These are phyloP conservation scores for Melastoma malabathricum DNA, from an alignment of 345 rosid genomes.

Conservation along the genomic window DNA sequence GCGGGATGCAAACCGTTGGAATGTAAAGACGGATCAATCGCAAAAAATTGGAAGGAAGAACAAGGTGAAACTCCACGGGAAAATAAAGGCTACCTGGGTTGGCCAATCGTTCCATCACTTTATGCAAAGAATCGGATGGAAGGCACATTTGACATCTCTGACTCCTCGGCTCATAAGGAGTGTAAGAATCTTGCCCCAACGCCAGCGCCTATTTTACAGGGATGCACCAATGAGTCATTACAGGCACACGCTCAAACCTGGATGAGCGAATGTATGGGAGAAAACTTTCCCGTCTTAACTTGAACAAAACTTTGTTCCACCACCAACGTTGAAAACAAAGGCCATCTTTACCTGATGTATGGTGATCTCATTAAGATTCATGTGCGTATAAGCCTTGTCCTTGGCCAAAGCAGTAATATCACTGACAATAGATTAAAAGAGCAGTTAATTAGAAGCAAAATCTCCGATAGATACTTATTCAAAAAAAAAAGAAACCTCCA, in stretches of 20 bases:
- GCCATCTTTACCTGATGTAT: slow-evolving; percentile 62
- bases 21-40: too few relatives aligned
- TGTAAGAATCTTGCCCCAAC: slow-evolving; percentile 49
- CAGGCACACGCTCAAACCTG: neutral
- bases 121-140: slow-evolving; percentile 47
- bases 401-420: slow-evolving; percentile 71
- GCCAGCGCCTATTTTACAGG: slow-evolving; percentile 40
- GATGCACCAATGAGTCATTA: slow-evolving; percentile 1
- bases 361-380: slow-evolving; percentile 78
- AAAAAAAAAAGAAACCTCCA: too few relatives aligned
- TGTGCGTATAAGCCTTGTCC: slow-evolving; percentile 81
- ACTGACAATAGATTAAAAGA: slow-evolving; percentile 16
- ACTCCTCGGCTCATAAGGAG: slow-evolving; percentile 33
- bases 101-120: slow-evolving; percentile 62
- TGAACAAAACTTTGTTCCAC: too few relatives aligned
- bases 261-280: too few relatives aligned
- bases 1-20: too few relatives aligned
- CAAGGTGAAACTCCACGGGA: too few relatives aligned
- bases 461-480: too few relatives aligned
- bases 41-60: neutral
- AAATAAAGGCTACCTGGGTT: slow-evolving; percentile 34
- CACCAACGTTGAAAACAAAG: slow-evolving; percentile 4
- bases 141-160: slow-evolving; percentile 77
- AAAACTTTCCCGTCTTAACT: too few relatives aligned
- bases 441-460: too few relatives aligned